Base-by-base conservation (phyloP, 148 eudicot genomes). In the Nyssa sinensis region DNA sequence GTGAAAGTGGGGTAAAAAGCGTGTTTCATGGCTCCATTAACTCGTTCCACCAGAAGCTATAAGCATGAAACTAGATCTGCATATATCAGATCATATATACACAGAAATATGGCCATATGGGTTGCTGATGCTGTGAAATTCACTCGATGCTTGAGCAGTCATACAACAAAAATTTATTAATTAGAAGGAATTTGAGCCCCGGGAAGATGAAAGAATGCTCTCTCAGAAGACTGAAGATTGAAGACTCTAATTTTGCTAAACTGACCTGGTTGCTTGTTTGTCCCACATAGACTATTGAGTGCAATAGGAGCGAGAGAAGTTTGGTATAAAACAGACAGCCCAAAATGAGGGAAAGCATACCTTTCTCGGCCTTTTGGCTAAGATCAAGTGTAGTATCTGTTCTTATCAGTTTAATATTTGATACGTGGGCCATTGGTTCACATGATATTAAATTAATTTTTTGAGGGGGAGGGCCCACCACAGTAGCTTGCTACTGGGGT, bases 341-440 rank as follows among this genome's bases (percentile, higher is more conserved):
- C 19, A 44, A 12, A 3, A 44, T 2, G 2, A 44, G 1, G 16
- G 0, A 44, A 69, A 47, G 62, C 83, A 82, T 82, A 82, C 85
- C 85, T 82, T 82, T 82, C 85, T 82, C 85, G 85, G 85, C 85
- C 85, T 82, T 82, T 82, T 78, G 85, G 85, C 85, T 82, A 82
- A 82, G 85, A 82, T 82, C 85, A 82, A 82, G 85, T 82, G 81
- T 82, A 82, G 85, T 82, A 82, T 82, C 81, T 82, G 85, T 82
- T 82, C 85, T 82, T 82, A 82, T 82, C 81, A 82, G 85, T 82
- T 82, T 82, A 82, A 82, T 82, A 82, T 82, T 82, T 74, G 77
- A 78, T 78, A 72, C 57, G 87, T 83, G 85, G 81, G 84, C 68
- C 80, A 86, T 19, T 49, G 83, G 78, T 67, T 28, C 82, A 80